A percentile compares a stretch with the other conserved stretches of the same genome.
Conservation (phyloP, 306 rosid species). For the Gynostemma pentaphyllum region DNA sequence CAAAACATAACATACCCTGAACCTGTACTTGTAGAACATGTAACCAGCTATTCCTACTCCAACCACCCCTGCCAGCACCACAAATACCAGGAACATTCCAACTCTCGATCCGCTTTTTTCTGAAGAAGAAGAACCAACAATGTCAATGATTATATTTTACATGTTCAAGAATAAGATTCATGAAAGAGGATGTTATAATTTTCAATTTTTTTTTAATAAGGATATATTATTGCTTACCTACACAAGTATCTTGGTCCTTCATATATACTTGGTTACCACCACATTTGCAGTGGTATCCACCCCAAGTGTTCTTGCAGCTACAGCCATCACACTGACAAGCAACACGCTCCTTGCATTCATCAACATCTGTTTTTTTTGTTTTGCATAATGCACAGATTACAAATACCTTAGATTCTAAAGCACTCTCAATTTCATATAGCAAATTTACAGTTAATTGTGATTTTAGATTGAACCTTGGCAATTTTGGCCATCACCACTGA, state of each 20-base stretch:
- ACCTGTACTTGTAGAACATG: conserved; percentile 86
- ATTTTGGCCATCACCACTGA: conserved; percentile 49
- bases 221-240: conserved; percentile 38
- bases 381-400: conserved; percentile 3
- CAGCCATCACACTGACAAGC: conserved; percentile 45
- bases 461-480: conserved; percentile 45
- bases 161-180: no score
- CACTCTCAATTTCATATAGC: neutral
- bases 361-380: conserved; percentile 31
- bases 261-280: conserved; percentile 29
- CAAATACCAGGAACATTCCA: conserved; percentile 35
- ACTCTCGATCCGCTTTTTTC: conserved; percentile 60
- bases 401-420: neutral
- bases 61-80: conserved; percentile 48
- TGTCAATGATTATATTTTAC: neutral
- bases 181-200: no score
- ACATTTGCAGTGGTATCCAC: conserved; percentile 46
- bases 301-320: conserved; percentile 47
- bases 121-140: conserved; percentile 13
- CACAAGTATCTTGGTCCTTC: conserved; percentile 39
- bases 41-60: conserved; percentile 60
- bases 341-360: conserved; percentile 32
- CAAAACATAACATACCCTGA: conserved; percentile 52
- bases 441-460: neutral
- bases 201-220: no score